Evolutionary conservation across 306 rosid species (phyloP), one percentile per base, ranked within the genome.

Genomic region (Styphnolobium japonicum): DNA sequence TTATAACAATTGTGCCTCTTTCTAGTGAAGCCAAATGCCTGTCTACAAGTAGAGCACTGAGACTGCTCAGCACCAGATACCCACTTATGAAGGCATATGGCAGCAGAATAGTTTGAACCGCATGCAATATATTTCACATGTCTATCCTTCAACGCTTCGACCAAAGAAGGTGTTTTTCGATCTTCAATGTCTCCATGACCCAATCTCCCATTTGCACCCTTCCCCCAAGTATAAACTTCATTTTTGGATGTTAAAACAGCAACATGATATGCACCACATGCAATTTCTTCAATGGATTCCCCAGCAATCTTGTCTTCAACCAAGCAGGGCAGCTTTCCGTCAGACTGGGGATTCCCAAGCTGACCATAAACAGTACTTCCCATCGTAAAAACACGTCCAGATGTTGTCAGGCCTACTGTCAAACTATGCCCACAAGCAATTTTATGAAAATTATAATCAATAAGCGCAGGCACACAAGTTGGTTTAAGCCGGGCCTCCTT

Each of bases 181-280:
- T 96, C 99, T 88, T 93, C 99, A 71, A 91, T 22, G 77, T 95
- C 99, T 33, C 99, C 99, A 71, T 96, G 99, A 77, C 99, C 99
- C 85, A 96, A 85, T 85, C 99, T 91, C 80, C 99, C 99, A 86
- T 93, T 96, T 71, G 98, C 97, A 76, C 99, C 99, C 87, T 96
- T 96, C 62, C 99, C 99, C 99, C 99, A 96, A 2, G 99, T 96
- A 85, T 84, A 96, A 86, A 96, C 97, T 88, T 96, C 99, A 93
- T 96, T 93, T 86, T 85, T 82, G 48, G 96, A 88, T 36, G 98
- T 96, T 73, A 96, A 86, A 49, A 90, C 91, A 39, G 95, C 96
- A 46, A 96, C 93, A 84, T 96, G 98, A 90, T 96, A 96, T 18
- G 98, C 94, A 85, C 99, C 99, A 85, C 98, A 93, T 7, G 98